phyloP scores from a whole-genome alignment of 768 basidiomycete species.

The Clitopilus hobsonii region DNA sequence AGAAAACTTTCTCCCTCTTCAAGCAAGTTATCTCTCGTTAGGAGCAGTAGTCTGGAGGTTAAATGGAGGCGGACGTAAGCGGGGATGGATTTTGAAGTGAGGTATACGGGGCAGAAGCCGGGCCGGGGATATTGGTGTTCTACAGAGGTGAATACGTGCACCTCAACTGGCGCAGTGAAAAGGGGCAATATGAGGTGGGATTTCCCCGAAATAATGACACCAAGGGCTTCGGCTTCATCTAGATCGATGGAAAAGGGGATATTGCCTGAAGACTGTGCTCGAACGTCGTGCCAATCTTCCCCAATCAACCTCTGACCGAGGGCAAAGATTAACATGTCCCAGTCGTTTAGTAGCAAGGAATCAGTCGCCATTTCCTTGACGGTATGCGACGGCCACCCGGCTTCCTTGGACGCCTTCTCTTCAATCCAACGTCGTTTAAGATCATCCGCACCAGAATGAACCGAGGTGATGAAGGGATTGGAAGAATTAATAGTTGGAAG shows the following conservation, averaged over 20 bases:
- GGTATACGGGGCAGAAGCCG: constrained; percentile 64
- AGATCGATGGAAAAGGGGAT: constrained; percentile 29
- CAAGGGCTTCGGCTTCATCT: constrained; percentile 52
- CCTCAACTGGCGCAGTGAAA: constrained; percentile 56
- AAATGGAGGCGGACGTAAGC: constrained; percentile 84
- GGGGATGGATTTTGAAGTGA: constrained; percentile 64
- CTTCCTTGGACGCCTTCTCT: constrained; percentile 77
- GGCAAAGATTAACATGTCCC: constrained; percentile 49
- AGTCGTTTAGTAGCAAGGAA: constrained; percentile 33
- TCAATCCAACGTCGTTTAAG: constrained; percentile 75
- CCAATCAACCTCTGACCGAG: constrained; percentile 56
- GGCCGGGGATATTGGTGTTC: constrained; percentile 37
- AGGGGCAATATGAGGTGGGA: constrained; percentile 56
- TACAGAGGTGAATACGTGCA: constrained; percentile 60
- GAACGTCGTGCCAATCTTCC: constrained; percentile 19
- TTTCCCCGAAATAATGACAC: constrained; percentile 42
- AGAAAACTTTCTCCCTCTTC: constrained; percentile 68
- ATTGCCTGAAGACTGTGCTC: constrained; percentile 2
- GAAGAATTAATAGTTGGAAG: constrained; percentile 62
- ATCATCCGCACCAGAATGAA: constrained; percentile 56
- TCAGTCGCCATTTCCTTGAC: constrained; percentile 54
- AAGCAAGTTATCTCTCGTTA: constrained; percentile 52
- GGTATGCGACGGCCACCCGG: constrained; percentile 71
- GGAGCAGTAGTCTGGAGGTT: constrained; percentile 57
- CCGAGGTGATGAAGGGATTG: constrained; percentile 61